Evolutionary conservation across 1,284 basidiomycete genomes (phyloP).

Genomic region (Sporisorium graminicola): DNA sequence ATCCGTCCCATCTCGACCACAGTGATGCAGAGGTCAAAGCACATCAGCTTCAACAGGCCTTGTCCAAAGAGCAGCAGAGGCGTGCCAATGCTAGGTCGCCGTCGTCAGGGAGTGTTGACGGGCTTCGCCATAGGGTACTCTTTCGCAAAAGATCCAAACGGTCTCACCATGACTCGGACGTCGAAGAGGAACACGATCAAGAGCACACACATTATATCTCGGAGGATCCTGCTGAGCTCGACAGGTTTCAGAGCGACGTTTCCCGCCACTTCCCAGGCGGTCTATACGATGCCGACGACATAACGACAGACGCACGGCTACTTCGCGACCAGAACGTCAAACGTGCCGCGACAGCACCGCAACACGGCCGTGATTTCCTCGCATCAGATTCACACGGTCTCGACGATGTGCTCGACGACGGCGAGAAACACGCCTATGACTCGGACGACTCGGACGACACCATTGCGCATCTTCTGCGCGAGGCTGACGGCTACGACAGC

Average conservation of each 20-base stretch:
- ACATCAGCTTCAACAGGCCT: constrained; percentile 21
- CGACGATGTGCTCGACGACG: constrained; percentile 10
- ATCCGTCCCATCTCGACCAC: neutral
- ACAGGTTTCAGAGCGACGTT: constrained; percentile 10
- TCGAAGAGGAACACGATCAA: constrained; percentile 12
- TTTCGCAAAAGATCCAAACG: constrained; percentile 19
- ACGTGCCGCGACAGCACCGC: neutral
- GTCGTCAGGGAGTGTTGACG: constrained; percentile 18
- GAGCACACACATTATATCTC: constrained; percentile 14
- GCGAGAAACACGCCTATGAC: constrained; percentile 22
- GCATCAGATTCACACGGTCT: neutral
- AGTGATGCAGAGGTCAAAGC: constrained; percentile 3
- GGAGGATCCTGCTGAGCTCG: constrained; percentile 8
- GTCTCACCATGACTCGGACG: constrained; percentile 9
- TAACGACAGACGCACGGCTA: constrained; percentile 4
- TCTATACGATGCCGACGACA: constrained; percentile 21
- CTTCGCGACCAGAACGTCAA: neutral
- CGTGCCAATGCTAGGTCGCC: constrained; percentile 14
- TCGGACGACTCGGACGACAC: constrained; percentile 51
- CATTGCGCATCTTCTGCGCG: constrained; percentile 35
- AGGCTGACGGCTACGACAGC: constrained; percentile 44
- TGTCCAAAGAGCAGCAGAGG: constrained; percentile 25
- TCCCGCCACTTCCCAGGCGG: constrained; percentile 44
- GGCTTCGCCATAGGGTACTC: constrained; percentile 16
- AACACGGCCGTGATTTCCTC: constrained; percentile 4